A percentile compares a stretch with the other conserved stretches of the same genome.
phyloP scores from a whole-genome alignment of 108 stramenopile genomes.

The Nitzschia palea region DNA sequence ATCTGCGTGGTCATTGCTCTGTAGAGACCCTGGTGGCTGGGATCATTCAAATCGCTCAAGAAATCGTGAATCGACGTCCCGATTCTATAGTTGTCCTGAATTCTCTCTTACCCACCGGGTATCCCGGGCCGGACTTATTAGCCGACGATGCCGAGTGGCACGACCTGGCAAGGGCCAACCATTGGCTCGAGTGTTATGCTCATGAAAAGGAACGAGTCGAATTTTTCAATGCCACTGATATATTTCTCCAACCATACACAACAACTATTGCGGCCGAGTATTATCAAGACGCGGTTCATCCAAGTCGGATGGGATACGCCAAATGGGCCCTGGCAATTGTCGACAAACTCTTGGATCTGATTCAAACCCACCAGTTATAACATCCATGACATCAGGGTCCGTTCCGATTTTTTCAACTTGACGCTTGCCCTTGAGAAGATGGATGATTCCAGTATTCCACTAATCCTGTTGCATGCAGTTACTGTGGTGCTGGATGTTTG shows the following conservation, averaged over 20 bases:
- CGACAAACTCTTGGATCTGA: neutral
- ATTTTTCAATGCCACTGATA: slow-evolving; percentile 37
- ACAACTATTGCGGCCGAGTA: neutral
- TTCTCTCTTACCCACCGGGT: slow-evolving; percentile 39
- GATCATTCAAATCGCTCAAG: slow-evolving; percentile 48
- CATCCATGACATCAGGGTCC: no score
- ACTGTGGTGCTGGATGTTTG: no score
- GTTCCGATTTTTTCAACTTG: no score
- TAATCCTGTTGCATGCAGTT: no score
- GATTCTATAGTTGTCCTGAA: slow-evolving; percentile 56
- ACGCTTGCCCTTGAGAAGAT: no score
- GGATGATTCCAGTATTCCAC: no score
- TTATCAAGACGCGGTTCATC: slow-evolving; percentile 10
- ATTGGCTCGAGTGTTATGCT: slow-evolving; percentile 32
- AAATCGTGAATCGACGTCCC: slow-evolving; percentile 39
- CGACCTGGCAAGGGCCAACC: slow-evolving; percentile 18
- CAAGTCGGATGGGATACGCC: neutral
- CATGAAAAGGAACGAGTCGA: slow-evolving; percentile 9
- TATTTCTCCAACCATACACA: slow-evolving; percentile 15
- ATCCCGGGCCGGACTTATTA: neutral
- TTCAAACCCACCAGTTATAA: no score
- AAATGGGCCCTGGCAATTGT: slow-evolving; percentile 18
- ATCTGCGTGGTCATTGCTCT: slow-evolving; percentile 45
- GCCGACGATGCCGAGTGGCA: neutral
- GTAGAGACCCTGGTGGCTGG: slow-evolving; percentile 55